phyloP scores from a whole-genome alignment of 1,139 yeast species.

The Schizosaccharomyces versatilis region DNA sequence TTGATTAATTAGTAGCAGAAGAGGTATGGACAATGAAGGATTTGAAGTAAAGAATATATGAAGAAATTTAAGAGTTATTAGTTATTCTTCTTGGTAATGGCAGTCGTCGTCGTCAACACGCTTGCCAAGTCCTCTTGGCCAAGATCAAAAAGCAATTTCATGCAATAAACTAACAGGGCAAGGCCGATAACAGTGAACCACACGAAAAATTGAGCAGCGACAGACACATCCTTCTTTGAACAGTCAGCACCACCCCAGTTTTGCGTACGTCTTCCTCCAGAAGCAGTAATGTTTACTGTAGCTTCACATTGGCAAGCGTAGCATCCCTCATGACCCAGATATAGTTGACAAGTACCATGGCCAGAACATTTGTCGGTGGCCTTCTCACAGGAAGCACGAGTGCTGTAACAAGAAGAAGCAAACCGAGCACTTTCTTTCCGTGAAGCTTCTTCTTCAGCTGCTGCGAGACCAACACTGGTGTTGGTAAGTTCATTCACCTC shows the following conservation, averaged over 20 bases:
- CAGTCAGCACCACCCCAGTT: conserved; percentile 48
- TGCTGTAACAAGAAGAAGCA: conserved; percentile 9
- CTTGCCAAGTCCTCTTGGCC: conserved; percentile 5
- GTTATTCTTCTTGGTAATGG: neutral
- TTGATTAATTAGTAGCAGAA: no score
- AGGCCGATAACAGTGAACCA: conserved; percentile 22
- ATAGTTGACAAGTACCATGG: conserved; percentile 33
- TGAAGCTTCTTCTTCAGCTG: neutral
- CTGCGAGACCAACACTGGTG: neutral
- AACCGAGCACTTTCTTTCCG: neutral
- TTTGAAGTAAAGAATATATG: neutral
- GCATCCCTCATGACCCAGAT: conserved; percentile 17
- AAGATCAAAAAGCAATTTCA: conserved; percentile 2
- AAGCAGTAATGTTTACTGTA: conserved; percentile 19
- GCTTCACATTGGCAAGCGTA: conserved; percentile 40
- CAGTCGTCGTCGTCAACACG: conserved; percentile 2
- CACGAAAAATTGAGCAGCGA: conserved; percentile 40
- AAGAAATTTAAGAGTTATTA: neutral
- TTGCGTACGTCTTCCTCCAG: conserved; percentile 25
- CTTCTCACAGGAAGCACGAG: conserved; percentile 31
- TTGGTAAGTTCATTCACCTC: neutral
- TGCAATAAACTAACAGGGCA: conserved; percentile 3
- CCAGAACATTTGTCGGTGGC: conserved; percentile 35
- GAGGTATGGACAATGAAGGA: no score
- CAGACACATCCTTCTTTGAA: conserved; percentile 39